phyloP scores from a whole-genome alignment of 495 filamentous ascomycete genomes.

The Trichoderma reesei region DNA sequence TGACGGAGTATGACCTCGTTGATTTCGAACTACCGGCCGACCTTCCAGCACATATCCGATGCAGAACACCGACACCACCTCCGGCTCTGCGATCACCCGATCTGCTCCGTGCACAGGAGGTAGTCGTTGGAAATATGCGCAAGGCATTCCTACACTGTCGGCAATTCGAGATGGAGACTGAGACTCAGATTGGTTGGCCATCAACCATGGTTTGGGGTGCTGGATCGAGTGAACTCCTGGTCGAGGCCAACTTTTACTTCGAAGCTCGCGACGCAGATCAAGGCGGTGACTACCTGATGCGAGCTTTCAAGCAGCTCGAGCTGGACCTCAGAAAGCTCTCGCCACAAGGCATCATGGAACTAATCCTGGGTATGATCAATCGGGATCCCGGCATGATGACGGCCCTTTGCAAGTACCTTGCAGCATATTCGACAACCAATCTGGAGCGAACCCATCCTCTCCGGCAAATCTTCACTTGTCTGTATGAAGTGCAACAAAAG shows the following conservation, averaged over 20 bases:
- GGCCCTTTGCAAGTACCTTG: constrained; percentile 12
- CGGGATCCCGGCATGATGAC: constrained; percentile 13
- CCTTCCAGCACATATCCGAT: constrained; percentile 26
- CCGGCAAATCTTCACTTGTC: constrained; percentile 11
- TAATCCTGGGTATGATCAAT: constrained; percentile 12
- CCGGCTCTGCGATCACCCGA: constrained; percentile 9
- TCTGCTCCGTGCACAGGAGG: constrained; percentile 11
- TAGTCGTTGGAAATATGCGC: constrained; percentile 11
- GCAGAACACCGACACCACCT: constrained; percentile 24
- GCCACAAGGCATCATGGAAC: constrained; percentile 11
- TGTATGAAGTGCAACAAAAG: constrained; percentile 14
- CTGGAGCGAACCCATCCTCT: constrained; percentile 11
- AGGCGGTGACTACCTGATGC: constrained; percentile 11
- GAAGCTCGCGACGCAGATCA: constrained; percentile 10
- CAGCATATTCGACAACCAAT: constrained; percentile 11
- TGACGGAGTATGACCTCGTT: constrained; percentile 27
- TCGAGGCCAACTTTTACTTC: constrained; percentile 12
- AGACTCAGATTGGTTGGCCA: constrained; percentile 9
- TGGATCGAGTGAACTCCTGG: constrained; percentile 9
- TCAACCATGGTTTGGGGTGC: constrained; percentile 11
- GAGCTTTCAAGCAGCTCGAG: constrained; percentile 12
- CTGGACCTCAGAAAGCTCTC: constrained; percentile 9
- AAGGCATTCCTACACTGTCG: constrained; percentile 13
- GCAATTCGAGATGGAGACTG: constrained; percentile 11
- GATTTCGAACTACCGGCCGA: constrained; percentile 24